phyloP scores from a whole-genome alignment of 2,329 filamentous ascomycete genomes.

The Eurotiales sp. region DNA sequence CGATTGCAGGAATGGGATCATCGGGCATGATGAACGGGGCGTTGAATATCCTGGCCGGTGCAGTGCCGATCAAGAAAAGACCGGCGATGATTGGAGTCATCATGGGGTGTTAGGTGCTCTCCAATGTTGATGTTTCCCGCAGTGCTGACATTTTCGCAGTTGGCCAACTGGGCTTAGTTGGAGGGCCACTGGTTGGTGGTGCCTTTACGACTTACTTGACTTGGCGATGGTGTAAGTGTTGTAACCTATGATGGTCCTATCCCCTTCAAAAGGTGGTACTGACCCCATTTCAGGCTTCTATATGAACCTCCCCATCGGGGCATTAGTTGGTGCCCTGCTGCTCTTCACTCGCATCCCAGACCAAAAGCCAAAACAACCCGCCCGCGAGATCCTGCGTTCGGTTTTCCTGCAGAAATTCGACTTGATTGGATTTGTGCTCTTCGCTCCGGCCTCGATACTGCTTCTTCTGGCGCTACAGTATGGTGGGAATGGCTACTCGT shows the following conservation, averaged over 20 bases:
- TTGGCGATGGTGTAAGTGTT: conserved; percentile 34
- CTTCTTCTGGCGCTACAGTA: conserved; percentile 48
- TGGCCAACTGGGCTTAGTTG: conserved; percentile 14
- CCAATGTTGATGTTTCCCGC: not conserved
- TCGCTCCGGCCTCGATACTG: conserved; percentile 38
- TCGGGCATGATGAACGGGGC: conserved; percentile 19
- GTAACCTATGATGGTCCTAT: too few species aligned
- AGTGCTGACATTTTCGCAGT: not conserved
- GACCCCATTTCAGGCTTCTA: conserved; percentile 28
- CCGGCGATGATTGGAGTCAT: conserved; percentile 19
- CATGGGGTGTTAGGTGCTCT: conserved; percentile 19
- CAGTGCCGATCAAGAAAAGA: conserved; percentile 15
- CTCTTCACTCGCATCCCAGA: conserved; percentile 29
- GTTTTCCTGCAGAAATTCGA: conserved; percentile 35
- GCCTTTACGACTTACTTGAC: conserved; percentile 34
- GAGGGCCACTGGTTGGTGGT: conserved; percentile 41
- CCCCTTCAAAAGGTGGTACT: not conserved
- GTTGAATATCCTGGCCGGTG: conserved; percentile 17
- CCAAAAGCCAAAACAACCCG: conserved; percentile 19
- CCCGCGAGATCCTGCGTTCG: not conserved
- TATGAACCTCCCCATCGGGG: conserved; percentile 39
- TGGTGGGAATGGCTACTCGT: conserved; percentile 36
- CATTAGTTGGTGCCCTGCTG: conserved; percentile 27
- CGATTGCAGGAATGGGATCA: conserved; percentile 20
- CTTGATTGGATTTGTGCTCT: conserved; percentile 34